Conservation (phyloP, 2,329 filamentous ascomycete genomes). For the Hysterium pulicare region DNA sequence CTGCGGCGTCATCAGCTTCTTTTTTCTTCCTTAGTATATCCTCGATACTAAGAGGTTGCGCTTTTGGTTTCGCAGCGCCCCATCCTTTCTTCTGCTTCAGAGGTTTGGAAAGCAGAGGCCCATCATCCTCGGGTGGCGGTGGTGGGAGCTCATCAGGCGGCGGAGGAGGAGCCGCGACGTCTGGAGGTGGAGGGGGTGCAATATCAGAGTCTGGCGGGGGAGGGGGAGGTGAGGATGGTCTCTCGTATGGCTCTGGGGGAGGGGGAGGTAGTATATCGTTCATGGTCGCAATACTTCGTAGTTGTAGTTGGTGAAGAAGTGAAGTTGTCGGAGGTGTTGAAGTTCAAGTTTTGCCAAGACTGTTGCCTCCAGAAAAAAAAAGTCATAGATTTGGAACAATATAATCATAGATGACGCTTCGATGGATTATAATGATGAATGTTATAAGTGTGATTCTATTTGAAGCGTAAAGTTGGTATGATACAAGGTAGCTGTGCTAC, state of each 20-base stretch:
- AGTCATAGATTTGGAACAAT: too few relatives aligned
- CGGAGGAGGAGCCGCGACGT: constrained; percentile 44
- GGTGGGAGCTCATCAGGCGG: constrained; percentile 16
- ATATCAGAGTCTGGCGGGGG: constrained; percentile 6
- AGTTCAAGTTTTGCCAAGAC: neutral
- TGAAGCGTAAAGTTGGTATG: too few relatives aligned
- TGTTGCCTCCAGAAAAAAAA: neutral
- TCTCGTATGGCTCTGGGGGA: constrained; percentile 6
- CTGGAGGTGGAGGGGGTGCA: constrained; percentile 42
- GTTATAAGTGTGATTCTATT: neutral
- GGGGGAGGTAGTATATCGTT: constrained; percentile 7
- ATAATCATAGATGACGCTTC: neutral
- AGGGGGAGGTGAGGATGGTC: constrained; percentile 15
- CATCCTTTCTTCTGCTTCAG: constrained; percentile 58
- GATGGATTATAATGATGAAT: neutral
- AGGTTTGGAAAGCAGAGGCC: constrained; percentile 24
- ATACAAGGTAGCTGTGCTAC: too few relatives aligned
- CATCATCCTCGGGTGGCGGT: constrained; percentile 11
- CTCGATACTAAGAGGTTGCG: constrained; percentile 72
- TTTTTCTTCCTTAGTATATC: constrained; percentile 82
- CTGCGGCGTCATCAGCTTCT: constrained; percentile 75
- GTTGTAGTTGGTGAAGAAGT: neutral
- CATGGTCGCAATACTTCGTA: neutral
- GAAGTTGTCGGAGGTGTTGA: neutral
- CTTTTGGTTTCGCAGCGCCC: constrained; percentile 38